phyloP scores from a whole-genome alignment of 495 filamentous ascomycete genomes.

The Penicillium salamii region DNA sequence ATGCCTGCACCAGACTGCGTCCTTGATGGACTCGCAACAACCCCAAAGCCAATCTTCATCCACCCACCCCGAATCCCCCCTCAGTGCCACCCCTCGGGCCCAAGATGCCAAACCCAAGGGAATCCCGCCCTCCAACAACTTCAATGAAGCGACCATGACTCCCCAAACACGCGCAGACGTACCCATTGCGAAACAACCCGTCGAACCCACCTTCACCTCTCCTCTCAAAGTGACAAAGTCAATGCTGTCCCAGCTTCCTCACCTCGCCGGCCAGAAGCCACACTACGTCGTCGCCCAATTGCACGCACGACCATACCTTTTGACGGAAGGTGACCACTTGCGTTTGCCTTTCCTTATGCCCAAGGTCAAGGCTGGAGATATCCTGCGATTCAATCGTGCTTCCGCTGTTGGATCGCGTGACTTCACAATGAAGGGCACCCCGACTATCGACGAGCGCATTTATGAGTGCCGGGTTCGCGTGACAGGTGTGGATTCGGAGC shows the following conservation, averaged over 20 bases:
- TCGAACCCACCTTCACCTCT: slow-evolving; percentile 32
- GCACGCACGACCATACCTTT: slow-evolving; percentile 84
- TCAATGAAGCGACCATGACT: slow-evolving; percentile 16
- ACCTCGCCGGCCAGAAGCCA: slow-evolving; percentile 70
- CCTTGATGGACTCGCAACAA: slow-evolving; percentile 20
- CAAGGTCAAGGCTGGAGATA: slow-evolving; percentile 74
- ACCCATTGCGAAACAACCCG: slow-evolving; percentile 32
- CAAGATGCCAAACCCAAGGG: slow-evolving; percentile 20
- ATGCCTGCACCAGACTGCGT: slow-evolving; percentile 25
- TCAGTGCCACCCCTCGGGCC: slow-evolving; percentile 28
- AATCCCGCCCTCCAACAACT: slow-evolving; percentile 3
- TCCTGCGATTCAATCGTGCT: slow-evolving; percentile 82
- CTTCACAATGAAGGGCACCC: slow-evolving; percentile 78
- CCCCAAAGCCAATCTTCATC: slow-evolving; percentile 18
- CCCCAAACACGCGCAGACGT: slow-evolving; percentile 21
- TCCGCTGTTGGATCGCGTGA: slow-evolving; percentile 78
- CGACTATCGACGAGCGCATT: slow-evolving; percentile 73
- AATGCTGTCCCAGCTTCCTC: slow-evolving; percentile 67
- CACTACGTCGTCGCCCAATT: slow-evolving; percentile 89
- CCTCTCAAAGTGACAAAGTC: slow-evolving; percentile 50
- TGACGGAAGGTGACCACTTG: slow-evolving; percentile 79
- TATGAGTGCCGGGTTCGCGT: slow-evolving; percentile 85
- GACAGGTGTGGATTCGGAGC: slow-evolving; percentile 84
- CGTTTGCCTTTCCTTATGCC: slow-evolving; percentile 96
- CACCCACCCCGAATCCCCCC: slow-evolving; percentile 27